Percentiles rank a stretch among this genome's conserved stretches.
Evolutionary conservation across 345 rosid genomes (phyloP).

Genomic region (Dovyalis caffra): DNA sequence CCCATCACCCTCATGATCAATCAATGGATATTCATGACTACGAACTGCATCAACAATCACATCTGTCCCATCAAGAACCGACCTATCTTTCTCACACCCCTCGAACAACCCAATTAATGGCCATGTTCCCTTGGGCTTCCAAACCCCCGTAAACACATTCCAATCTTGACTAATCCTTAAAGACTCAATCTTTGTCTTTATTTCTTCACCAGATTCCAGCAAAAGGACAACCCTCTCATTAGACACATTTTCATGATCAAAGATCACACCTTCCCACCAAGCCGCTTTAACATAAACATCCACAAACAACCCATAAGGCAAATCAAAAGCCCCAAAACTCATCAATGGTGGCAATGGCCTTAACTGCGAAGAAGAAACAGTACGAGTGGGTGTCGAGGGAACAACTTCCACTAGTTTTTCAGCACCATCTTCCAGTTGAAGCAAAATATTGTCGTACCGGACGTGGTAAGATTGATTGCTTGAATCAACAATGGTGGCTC

Average conservation of each 20-base stretch:
- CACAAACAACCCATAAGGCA: slow-evolving; percentile 13
- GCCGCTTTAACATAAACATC: background rate
- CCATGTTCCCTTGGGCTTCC: slow-evolving; percentile 13
- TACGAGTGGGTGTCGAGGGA: background rate
- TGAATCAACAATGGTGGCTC: slow-evolving; percentile 3
- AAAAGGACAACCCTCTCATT: slow-evolving; percentile 14
- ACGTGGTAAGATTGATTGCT: background rate
- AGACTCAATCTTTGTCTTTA: background rate
- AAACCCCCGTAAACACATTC: background rate
- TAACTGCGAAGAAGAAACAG: background rate
- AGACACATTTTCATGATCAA: slow-evolving; percentile 4
- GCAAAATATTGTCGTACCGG: background rate
- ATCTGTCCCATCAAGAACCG: too few relatives aligned
- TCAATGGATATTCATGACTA: too few relatives aligned
- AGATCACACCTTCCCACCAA: slow-evolving; percentile 19
- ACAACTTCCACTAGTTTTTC: slow-evolving; percentile 2
- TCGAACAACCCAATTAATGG: background rate
- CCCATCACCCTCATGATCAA: too few relatives aligned
- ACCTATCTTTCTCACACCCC: background rate
- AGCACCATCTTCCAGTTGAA: background rate
- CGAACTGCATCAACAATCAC: too few relatives aligned
- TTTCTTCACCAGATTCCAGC: slow-evolving; percentile 4
- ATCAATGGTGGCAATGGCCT: background rate
- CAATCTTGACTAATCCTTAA: slow-evolving; percentile 12
- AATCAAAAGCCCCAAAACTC: background rate